A percentile compares a stretch with the other conserved stretches of the same genome.
Evolutionary conservation across 2,329 filamentous ascomycete genomes (phyloP).

Genomic region (Xylaria hypoxylon): DNA sequence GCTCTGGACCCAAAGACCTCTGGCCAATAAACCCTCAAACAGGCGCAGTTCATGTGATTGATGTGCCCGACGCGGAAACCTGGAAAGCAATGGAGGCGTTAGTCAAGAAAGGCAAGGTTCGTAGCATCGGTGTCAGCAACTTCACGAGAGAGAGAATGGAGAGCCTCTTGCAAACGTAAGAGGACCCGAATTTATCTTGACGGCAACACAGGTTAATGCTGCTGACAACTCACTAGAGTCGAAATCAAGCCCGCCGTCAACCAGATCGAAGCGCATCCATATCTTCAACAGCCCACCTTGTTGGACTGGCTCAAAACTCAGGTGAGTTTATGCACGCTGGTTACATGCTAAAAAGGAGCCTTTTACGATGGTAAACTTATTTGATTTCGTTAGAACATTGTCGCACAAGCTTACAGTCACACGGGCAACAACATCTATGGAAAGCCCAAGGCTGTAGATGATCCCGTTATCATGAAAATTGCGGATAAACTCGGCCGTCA

Average conservation of each 20-base stretch:
- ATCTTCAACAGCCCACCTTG: constrained; percentile 55
- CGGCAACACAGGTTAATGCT: not conserved
- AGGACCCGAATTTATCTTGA: no score
- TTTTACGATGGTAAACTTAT: not conserved
- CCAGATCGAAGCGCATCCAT: constrained; percentile 63
- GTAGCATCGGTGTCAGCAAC: constrained; percentile 70
- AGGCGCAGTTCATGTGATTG: constrained; percentile 43
- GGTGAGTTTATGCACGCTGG: constrained; percentile 11
- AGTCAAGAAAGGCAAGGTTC: constrained; percentile 64
- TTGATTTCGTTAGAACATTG: constrained; percentile 26
- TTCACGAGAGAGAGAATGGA: constrained; percentile 63
- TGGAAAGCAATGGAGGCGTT: constrained; percentile 54
- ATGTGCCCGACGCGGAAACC: constrained; percentile 42
- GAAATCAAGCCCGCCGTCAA: constrained; percentile 63
- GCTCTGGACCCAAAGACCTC: constrained; percentile 31
- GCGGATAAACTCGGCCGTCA: constrained; percentile 64
- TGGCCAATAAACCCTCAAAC: constrained; percentile 43
- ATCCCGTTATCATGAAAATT: constrained; percentile 62
- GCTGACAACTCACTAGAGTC: constrained; percentile 48
- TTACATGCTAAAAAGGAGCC: not conserved
- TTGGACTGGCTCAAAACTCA: constrained; percentile 37
- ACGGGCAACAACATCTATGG: constrained; percentile 68
- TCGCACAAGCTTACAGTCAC: constrained; percentile 57
- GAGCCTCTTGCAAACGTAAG: not conserved
- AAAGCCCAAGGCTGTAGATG: constrained; percentile 54